A percentile compares a stretch with the other conserved stretches of the same genome.
Conservation (phyloP, 352 stramenopile genomes). For the Globisporangium mamillatum region DNA sequence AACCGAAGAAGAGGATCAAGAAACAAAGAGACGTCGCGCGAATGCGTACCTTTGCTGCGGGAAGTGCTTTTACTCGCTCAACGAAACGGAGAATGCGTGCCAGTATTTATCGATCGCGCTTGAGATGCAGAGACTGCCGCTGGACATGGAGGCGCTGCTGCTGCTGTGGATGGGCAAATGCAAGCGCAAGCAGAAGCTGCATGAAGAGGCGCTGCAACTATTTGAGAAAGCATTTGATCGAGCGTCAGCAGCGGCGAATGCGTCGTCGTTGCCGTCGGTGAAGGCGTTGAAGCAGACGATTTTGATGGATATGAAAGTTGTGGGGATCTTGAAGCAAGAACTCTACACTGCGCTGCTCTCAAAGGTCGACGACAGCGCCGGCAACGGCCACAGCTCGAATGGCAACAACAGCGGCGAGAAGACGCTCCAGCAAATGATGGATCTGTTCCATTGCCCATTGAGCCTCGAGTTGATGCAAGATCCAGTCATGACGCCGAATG, state of each 20-base stretch:
- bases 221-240: slow-evolving; percentile 58
- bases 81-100: slow-evolving; percentile 42
- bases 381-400: slow-evolving; percentile 10
- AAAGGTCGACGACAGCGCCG: slow-evolving; percentile 17
- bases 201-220: slow-evolving; percentile 42
- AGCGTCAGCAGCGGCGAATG: slow-evolving; percentile 32
- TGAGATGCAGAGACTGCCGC: slow-evolving; percentile 29
- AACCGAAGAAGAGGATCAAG: slow-evolving; percentile 27
- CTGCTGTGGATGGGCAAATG: slow-evolving; percentile 66
- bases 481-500: slow-evolving; percentile 65
- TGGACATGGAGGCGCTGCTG: slow-evolving; percentile 46
- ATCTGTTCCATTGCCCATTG: slow-evolving; percentile 67
- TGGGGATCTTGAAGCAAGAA: slow-evolving; percentile 43
- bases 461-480: slow-evolving; percentile 80
- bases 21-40: slow-evolving; percentile 40
- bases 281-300: slow-evolving; percentile 44
- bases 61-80: slow-evolving; percentile 64
- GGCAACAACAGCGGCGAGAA: slow-evolving; percentile 23
- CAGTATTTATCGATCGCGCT: slow-evolving; percentile 41
- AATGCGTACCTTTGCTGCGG: slow-evolving; percentile 46
- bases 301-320: slow-evolving; percentile 65
- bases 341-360: slow-evolving; percentile 41
- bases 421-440: slow-evolving; percentile 64
- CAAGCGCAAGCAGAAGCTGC: slow-evolving; percentile 47
- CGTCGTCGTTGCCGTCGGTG: slow-evolving; percentile 32